phyloP scores from a whole-genome alignment of 176 grass and related monocot genomes.

The Poa pratensis region DNA sequence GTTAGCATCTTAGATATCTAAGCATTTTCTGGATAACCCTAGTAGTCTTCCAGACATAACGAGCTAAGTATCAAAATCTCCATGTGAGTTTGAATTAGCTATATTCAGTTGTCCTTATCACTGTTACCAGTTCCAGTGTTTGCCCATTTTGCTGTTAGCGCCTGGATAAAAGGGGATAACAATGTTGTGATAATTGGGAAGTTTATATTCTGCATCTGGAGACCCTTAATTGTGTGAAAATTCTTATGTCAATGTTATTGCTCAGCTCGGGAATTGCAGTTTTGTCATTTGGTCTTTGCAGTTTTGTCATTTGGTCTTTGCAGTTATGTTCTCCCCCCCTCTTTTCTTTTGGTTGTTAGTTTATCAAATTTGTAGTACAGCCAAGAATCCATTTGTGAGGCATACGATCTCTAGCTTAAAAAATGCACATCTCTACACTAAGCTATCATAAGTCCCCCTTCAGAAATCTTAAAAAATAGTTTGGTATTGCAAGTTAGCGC shows the following conservation, averaged over 20 bases:
- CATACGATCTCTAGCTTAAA: not conserved
- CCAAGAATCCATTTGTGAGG: not conserved
- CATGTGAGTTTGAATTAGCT: not conserved
- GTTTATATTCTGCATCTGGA: not conserved
- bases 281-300: not conserved
- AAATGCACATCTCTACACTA: not conserved
- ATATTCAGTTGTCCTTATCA: not conserved
- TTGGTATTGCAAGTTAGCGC: not conserved
- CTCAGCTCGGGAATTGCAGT: not conserved
- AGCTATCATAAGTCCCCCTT: not conserved
- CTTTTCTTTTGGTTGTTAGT: too few relatives aligned
- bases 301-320: too few relatives aligned
- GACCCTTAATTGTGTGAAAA: constrained; percentile 7
- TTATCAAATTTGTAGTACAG: not conserved
- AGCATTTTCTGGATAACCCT: constrained; percentile 30
- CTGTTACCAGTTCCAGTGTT: not conserved
- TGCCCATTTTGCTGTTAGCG: not conserved
- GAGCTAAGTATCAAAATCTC: not conserved
- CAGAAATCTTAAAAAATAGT: constrained; percentile 14
- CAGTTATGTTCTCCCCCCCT: too few relatives aligned
- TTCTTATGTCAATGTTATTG: not conserved
- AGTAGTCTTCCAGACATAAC: constrained; percentile 1
- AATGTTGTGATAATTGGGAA: constrained; percentile 17
- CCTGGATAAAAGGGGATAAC: constrained; percentile 7
- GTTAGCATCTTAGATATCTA: constrained; percentile 13